Percentiles rank a stretch among this genome's conserved stretches.
Evolutionary conservation across 2,329 filamentous ascomycete genomes (phyloP).

Genomic region (Diaporthe sp.): DNA sequence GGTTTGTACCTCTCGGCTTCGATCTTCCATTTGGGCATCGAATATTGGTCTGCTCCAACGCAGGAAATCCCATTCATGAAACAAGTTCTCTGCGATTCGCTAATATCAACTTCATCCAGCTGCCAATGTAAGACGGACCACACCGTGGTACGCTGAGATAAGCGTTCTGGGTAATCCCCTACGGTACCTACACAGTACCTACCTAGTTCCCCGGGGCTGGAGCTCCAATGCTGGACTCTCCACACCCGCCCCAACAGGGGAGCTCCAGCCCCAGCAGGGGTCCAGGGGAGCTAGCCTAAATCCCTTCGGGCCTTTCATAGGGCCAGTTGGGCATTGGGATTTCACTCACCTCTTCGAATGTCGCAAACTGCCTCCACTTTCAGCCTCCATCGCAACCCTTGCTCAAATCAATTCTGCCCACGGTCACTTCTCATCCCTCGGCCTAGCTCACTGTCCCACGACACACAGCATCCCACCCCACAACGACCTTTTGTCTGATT

Average conservation of each 20-base stretch:
- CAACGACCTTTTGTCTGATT: too few species aligned
- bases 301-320: background rate
- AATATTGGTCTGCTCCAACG: background rate
- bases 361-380: conserved; percentile 17
- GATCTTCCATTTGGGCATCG: background rate
- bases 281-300: background rate
- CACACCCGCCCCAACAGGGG: background rate
- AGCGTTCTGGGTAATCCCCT: too few species aligned
- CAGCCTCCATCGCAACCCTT: background rate
- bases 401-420: background rate
- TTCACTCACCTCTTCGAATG: background rate
- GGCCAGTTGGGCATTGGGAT: background rate
- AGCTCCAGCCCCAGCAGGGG: background rate
- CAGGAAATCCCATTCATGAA: background rate
- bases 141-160: background rate
- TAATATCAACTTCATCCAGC: too few species aligned
- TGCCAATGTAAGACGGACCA: background rate
- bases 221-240: background rate
- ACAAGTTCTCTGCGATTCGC: background rate
- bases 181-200: too few species aligned
- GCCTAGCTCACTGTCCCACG: background rate
- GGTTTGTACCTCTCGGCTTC: background rate
- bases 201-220: background rate
- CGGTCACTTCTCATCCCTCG: background rate
- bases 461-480: background rate